Percentiles rank a stretch among this genome's conserved stretches.
phyloP scores from a whole-genome alignment of 768 basidiomycete genomes.

The Sarcomyxa edulis region DNA sequence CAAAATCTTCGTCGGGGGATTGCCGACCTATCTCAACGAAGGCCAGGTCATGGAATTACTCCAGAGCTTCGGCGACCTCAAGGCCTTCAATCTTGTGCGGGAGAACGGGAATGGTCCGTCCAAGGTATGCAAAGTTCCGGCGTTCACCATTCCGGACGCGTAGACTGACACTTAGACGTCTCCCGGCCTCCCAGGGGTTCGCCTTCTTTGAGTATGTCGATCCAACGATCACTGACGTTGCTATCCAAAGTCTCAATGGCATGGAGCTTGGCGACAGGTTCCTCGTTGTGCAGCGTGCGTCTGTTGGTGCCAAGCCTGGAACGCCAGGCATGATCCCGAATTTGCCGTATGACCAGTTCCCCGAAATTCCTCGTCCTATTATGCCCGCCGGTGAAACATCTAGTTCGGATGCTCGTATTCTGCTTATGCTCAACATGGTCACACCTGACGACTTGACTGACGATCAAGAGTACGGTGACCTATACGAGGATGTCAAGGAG shows the following conservation, averaged over 20 bases:
- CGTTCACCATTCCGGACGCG: conserved; percentile 1
- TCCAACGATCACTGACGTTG: conserved; percentile 82
- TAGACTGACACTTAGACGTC: background rate
- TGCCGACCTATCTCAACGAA: conserved; percentile 94
- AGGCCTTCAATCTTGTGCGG: conserved; percentile 96
- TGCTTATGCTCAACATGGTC: conserved; percentile 99
- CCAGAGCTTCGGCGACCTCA: conserved; percentile 95
- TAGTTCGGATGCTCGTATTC: conserved; percentile 65
- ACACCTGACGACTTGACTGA: conserved; percentile 85
- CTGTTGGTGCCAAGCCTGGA: conserved; percentile 83
- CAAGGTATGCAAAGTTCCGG: conserved; percentile 69
- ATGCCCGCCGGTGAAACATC: conserved; percentile 76
- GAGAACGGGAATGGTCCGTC: conserved; percentile 86
- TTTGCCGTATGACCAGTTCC: conserved; percentile 75
- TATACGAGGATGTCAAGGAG: conserved; percentile 91
- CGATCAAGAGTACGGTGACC: conserved; percentile 90
- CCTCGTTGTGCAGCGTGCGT: conserved; percentile 94
- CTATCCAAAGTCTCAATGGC: conserved; percentile 92
- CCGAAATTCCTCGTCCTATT: conserved; percentile 82
- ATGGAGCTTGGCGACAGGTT: conserved; percentile 97
- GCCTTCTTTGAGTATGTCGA: conserved; percentile 99
- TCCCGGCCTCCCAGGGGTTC: conserved; percentile 64
- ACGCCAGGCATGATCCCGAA: conserved; percentile 58
- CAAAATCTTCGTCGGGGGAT: conserved; percentile 95
- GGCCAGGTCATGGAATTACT: conserved; percentile 98